Conservation (phyloP, 106 monocot genomes). For the Dendrobium huoshanense region DNA sequence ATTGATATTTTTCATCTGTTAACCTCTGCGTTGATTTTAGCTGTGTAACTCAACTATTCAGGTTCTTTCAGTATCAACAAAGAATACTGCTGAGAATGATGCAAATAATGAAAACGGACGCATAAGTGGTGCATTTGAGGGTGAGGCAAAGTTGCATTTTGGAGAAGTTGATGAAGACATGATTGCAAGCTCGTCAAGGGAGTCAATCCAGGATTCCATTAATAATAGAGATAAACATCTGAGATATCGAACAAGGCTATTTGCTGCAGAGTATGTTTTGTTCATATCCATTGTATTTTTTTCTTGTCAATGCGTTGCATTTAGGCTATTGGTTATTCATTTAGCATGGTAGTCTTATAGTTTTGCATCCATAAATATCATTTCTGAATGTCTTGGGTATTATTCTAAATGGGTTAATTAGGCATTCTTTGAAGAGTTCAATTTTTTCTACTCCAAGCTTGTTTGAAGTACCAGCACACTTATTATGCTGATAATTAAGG, state of each 20-base stretch:
- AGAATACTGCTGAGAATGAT: conserved; percentile 17
- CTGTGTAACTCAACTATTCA: conserved; percentile 10
- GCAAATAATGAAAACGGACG: conserved; percentile 24
- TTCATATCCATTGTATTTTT: neutral
- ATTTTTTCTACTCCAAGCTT: neutral
- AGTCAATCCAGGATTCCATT: conserved; percentile 20
- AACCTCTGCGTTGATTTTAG: neutral
- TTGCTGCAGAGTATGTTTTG: conserved; percentile 92
- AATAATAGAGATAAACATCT: conserved; percentile 62
- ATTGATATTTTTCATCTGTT: neutral
- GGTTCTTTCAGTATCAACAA: conserved; percentile 72
- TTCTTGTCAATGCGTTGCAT: neutral
- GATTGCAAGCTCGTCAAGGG: conserved; percentile 46
- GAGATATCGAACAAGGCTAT: conserved; percentile 92
- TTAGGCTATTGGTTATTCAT: neutral
- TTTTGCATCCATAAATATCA: neutral
- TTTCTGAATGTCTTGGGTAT: neutral
- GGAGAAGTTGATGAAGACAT: conserved; percentile 85
- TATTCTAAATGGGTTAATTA: neutral
- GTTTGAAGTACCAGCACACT: neutral
- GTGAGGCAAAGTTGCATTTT: conserved; percentile 34
- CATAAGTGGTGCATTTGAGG: conserved; percentile 32
- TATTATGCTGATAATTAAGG: neutral
- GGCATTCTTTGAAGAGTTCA: neutral
- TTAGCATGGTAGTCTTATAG: neutral